Base-by-base conservation (phyloP, 2,329 filamentous ascomycete genomes). In the Fusarium burgessii region DNA sequence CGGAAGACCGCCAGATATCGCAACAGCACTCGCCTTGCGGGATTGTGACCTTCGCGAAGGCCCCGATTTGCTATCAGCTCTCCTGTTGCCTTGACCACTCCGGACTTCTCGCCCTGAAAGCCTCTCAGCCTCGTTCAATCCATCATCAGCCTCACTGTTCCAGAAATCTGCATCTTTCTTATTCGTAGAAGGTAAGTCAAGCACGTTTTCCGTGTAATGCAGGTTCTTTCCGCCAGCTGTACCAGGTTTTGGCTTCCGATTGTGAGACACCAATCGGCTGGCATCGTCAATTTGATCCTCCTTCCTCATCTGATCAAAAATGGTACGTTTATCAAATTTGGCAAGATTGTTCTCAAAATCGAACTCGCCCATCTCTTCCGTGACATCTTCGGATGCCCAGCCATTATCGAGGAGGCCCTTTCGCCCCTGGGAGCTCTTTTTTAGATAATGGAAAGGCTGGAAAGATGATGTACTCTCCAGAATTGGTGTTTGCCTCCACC, bases 371-470 rank as follows among this genome's bases (percentile, higher is more conserved):
- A 96, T 89, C 78, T 97, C 95, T 81, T 98, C 96, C 1, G 94
- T 98, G 25, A 95, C 95, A 77, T 98, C 95, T 78, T 98, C 96
- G 0, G 95, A 98, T 7, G 93, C 94, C 95, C 95, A 98, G 6
- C 94, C 95, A 78, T 94, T 97, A 45, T 93, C 88, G 12, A 80
- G 80, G 33, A 78, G 78, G 47, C 78, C 80, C 73, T 80, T 84
- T 61, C 79, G 82, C 65, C 83, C 85, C 73, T 84, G 81, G 68
- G 77, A 82, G 78, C 81, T 87, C 79, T 79, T 91, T 84, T 87
- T 94, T 3, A 91, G 78, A 2, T 87, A 86, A 45, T 85, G 82
- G 73, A 88, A 91, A 1, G 89, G 89, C 76, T 91, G 89, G 66
- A 91, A 91, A 0, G 88, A 88, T 6, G 87, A 80, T 11, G 85